These are phyloP conservation scores for Coffea humblotiana DNA, from an alignment of 305 asterid genomes.

Conservation along the genomic window DNA sequence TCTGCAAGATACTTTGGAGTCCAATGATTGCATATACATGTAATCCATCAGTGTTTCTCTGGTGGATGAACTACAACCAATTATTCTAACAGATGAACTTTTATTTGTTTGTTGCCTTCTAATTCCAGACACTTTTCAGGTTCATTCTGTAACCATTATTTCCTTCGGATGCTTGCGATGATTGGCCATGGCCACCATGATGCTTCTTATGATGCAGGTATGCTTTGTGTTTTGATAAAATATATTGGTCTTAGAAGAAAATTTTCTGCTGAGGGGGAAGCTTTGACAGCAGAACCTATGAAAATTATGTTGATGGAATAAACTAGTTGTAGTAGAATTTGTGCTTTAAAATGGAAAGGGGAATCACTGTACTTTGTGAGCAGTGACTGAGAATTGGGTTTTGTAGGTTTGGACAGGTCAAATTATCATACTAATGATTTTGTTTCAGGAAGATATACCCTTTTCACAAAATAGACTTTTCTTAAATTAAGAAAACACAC, in stretches of 20 bases:
- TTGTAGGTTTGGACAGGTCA: not conserved
- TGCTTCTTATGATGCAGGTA: slow-evolving; percentile 79
- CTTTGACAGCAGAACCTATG: not conserved
- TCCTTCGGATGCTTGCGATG: slow-evolving; percentile 80
- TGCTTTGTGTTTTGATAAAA: slow-evolving; percentile 22
- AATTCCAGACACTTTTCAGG: slow-evolving; percentile 44
- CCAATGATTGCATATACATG: not conserved
- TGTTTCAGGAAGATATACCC: not conserved
- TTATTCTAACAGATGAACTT: not conserved
- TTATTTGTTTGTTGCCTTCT: not conserved
- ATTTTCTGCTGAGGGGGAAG: not conserved
- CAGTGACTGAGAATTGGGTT: not conserved
- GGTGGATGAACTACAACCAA: not conserved
- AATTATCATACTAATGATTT: not conserved
- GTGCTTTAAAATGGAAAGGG: not conserved
- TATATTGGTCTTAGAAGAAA: not conserved
- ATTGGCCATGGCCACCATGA: slow-evolving; percentile 69
- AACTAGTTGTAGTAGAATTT: not conserved
- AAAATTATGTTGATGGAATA: not conserved
- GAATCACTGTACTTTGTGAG: not conserved
- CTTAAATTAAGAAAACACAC: too few relatives aligned
- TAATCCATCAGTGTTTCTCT: not conserved
- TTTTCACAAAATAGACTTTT: not conserved
- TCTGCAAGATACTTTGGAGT: slow-evolving; percentile 1
- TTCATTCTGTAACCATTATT: slow-evolving; percentile 82